Percentiles rank a stretch among this genome's conserved stretches.
Evolutionary conservation across 768 basidiomycete genomes (phyloP).

Genomic region (Lanmaoa pseudosensibilis): DNA sequence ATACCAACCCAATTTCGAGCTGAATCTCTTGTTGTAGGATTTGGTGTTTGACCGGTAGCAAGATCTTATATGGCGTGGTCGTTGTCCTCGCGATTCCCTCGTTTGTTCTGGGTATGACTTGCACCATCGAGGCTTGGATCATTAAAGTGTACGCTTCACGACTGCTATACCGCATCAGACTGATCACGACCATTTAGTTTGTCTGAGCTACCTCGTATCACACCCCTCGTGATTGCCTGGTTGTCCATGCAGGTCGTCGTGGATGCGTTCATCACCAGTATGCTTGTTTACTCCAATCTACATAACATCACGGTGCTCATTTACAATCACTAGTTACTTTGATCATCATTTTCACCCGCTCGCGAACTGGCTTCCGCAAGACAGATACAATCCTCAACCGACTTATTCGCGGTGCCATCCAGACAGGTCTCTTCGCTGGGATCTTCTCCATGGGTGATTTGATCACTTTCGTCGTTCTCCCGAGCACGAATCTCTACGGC

Average conservation of each 20-base stretch:
- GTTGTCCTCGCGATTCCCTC: neutral
- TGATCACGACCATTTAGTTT: neutral
- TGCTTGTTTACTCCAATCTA: neutral
- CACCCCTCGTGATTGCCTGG: neutral
- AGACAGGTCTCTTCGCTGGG: neutral
- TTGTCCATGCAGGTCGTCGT: neutral
- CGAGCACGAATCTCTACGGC: neutral
- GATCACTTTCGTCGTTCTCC: neutral
- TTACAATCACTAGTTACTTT: neutral
- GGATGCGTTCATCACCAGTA: neutral
- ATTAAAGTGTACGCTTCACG: neutral
- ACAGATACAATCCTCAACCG: neutral
- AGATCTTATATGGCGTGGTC: neutral
- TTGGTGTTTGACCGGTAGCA: neutral
- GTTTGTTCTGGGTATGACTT: neutral
- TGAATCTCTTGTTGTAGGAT: neutral
- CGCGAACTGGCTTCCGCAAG: neutral
- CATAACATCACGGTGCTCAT: neutral
- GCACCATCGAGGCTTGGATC: neutral
- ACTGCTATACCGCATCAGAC: neutral
- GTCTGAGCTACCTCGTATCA: neutral
- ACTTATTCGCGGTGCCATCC: neutral
- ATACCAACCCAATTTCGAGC: no score
- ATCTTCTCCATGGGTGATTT: neutral
- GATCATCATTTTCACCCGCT: neutral